Percentiles rank a stretch among this genome's conserved stretches.
Conservation (phyloP, 805 yeast species). For the Saccharomycopsis sp. region DNA sequence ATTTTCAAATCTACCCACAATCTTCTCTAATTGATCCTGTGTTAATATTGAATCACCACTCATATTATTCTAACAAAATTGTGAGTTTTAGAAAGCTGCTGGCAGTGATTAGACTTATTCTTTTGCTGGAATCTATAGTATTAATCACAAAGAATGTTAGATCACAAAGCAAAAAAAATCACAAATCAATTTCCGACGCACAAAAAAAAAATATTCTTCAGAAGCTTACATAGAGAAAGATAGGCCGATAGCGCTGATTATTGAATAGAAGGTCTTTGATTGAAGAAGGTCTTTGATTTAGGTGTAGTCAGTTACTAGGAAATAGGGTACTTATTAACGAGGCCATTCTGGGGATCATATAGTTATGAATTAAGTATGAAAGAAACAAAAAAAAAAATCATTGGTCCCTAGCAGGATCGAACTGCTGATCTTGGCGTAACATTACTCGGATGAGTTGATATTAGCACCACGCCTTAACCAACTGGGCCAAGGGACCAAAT, state of each 20-base stretch:
- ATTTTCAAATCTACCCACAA: neutral
- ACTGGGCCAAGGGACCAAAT: constrained; percentile 38
- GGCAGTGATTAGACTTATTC: neutral
- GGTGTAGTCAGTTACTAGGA: no score
- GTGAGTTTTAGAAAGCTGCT: neutral
- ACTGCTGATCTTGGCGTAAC: constrained; percentile 60
- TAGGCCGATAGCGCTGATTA: neutral
- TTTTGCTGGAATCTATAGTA: no score
- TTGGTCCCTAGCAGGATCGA: constrained; percentile 85
- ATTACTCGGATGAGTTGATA: constrained; percentile 20
- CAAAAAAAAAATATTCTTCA: neutral
- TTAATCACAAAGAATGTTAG: no score
- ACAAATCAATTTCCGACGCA: neutral
- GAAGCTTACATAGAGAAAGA: neutral
- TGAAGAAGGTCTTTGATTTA: no score
- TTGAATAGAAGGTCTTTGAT: no score
- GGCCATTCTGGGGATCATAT: no score
- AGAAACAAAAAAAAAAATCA: constrained; percentile 22
- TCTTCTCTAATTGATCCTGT: neutral
- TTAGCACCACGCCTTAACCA: constrained; percentile 40
- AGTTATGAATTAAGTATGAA: neutral
- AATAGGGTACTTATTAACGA: no score
- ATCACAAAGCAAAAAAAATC: neutral
- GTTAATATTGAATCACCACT: neutral
- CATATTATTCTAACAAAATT: neutral